phyloP scores from a whole-genome alignment of 495 filamentous ascomycete genomes.

The Tuber borchii region DNA sequence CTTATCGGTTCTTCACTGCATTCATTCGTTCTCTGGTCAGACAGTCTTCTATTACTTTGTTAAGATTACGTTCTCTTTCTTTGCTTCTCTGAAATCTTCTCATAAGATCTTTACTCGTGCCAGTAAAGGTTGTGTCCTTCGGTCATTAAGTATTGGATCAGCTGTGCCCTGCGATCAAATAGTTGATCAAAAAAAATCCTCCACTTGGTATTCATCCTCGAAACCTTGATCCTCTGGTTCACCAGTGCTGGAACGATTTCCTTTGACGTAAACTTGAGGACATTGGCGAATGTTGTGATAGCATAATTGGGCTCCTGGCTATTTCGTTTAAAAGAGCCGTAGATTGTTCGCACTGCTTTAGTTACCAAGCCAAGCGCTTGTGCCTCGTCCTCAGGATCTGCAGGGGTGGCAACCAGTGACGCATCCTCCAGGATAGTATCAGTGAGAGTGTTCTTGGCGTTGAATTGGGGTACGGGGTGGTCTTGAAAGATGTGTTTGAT shows the following conservation, averaged over 20 bases:
- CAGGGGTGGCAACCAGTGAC: constrained; percentile 72
- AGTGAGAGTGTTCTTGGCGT: constrained; percentile 93
- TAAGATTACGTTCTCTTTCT: too few species aligned
- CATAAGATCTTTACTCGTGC: too few species aligned
- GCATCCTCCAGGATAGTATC: constrained; percentile 87
- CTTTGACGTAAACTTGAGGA: constrained; percentile 93
- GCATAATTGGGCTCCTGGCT: constrained; percentile 65
- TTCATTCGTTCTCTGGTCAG: too few species aligned
- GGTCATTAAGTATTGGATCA: too few species aligned
- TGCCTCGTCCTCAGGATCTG: constrained; percentile 71
- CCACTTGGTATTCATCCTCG: constrained; percentile 95
- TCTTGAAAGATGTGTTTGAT: constrained; percentile 98
- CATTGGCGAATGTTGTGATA: constrained; percentile 76
- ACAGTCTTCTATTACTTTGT: too few species aligned
- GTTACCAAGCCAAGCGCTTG: constrained; percentile 51
- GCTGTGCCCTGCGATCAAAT: too few species aligned
- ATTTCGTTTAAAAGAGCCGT: constrained; percentile 85
- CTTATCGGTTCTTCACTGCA: too few species aligned
- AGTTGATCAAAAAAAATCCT: too few species aligned
- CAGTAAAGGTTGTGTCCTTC: too few species aligned
- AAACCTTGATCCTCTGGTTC: constrained; percentile 90
- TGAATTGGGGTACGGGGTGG: constrained; percentile 91
- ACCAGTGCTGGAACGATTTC: constrained; percentile 88
- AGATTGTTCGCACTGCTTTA: constrained; percentile 82
- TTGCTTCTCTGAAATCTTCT: too few species aligned